Base-by-base conservation (phyloP, 2,329 filamentous ascomycete species). In the Pseudogymnoascus sp. region DNA sequence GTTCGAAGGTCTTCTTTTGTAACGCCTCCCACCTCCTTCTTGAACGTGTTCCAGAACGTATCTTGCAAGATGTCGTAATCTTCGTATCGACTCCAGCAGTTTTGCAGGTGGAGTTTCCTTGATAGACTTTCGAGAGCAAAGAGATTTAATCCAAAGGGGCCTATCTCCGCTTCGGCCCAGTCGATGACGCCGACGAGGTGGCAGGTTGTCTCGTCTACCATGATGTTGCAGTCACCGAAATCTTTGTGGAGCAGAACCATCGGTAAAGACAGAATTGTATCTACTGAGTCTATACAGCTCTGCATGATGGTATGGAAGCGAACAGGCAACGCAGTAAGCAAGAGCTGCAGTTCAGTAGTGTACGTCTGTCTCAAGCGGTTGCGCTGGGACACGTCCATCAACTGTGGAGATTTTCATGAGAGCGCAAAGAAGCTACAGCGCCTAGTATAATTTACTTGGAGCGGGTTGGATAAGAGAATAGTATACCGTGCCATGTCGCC, bases 101-200 rank as follows among this genome's bases (percentile, higher is more conserved):
- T 66, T 14, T 66, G 66, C 3, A 78, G 64, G 62, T 78, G 72
- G n/a, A 77, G 62, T 63, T 74, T 72, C 23, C 73, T 69, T 31
- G 68, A 73, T 16, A 79, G 63, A 42, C 34, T 38, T 62, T 77
- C 66, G 1, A 77, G 63, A 11, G 72, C 74, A 63, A 77, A 66
- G 1, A 79, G 68, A 59, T 78, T 77, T 0, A 73, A 34, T 3
- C 77, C 76, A 65, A 79, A 79, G 6, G 76, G 75, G n/a, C 70
- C 61, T 25, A 78, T 71, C 59, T 73, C 69, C 2, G 76, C 73
- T 66, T 79, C 75, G 0, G 76, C 73, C 76, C 74, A 80, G 69
- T 78, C 76, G 62, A 79, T 70, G 6, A 79, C 75, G 1, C 77
- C 76, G 34, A 69, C 68, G 3, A 79, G 64, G 66, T 75, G 72